Percentiles rank a stretch among this genome's conserved stretches.
Evolutionary conservation across 2,329 filamentous ascomycete genomes (phyloP).

Genomic region (Annulohypoxylon truncatum): DNA sequence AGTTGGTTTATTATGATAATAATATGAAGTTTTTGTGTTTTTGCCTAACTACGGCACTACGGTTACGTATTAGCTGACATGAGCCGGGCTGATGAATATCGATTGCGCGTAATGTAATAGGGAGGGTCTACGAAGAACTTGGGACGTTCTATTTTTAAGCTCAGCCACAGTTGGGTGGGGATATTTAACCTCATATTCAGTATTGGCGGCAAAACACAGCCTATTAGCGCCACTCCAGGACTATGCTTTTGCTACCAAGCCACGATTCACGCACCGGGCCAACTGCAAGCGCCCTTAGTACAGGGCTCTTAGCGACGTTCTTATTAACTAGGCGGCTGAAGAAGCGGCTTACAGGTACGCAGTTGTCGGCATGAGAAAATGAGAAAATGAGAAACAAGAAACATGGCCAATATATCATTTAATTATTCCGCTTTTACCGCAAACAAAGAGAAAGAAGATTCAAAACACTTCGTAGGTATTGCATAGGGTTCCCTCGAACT

Average conservation of each 20-base stretch:
- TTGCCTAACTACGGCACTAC: constrained; percentile 25
- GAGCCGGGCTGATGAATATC: constrained; percentile 26
- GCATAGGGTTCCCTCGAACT: neutral
- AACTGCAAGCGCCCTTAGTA: constrained; percentile 1
- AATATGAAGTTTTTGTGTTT: constrained; percentile 23
- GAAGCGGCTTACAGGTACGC: neutral
- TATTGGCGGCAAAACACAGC: constrained; percentile 21
- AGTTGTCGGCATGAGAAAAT: neutral
- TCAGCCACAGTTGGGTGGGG: constrained; percentile 33
- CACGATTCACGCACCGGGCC: constrained; percentile 12
- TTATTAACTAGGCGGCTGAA: neutral
- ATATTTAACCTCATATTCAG: neutral
- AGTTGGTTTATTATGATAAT: constrained; percentile 13
- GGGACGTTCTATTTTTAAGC: constrained; percentile 33
- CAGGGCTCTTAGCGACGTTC: neutral
- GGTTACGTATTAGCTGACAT: constrained; percentile 28
- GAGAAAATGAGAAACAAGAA: neutral
- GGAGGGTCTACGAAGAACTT: neutral
- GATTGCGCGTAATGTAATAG: constrained; percentile 34
- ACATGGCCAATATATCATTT: constrained; percentile 21
- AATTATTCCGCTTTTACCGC: constrained; percentile 27
- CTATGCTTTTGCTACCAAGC: constrained; percentile 18
- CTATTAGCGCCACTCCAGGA: constrained; percentile 23
- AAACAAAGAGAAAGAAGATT: neutral
- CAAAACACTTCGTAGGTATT: no score